These are phyloP conservation scores for Sclerotinia trifoliorum DNA, from an alignment of 2,329 filamentous ascomycete genomes.

Conservation along the genomic window DNA sequence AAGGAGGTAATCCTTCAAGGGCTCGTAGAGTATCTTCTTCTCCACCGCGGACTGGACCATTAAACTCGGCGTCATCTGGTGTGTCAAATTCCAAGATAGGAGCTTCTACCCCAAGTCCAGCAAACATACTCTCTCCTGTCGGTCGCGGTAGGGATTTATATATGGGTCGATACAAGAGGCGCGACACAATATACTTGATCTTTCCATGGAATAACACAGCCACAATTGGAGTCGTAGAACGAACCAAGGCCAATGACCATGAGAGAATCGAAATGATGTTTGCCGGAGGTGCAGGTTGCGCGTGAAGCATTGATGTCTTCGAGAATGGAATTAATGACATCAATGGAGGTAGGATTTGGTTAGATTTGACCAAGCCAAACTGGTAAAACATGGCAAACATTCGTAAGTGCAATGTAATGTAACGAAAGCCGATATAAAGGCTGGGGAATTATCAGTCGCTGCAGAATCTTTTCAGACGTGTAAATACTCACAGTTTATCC, in stretches of 20 bases:
- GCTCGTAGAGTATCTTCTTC: constrained; percentile 37
- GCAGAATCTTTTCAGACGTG: not conserved
- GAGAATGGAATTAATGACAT: constrained; percentile 34
- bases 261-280: constrained; percentile 24
- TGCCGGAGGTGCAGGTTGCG: constrained; percentile 26
- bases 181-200: constrained; percentile 31
- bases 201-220: constrained; percentile 32
- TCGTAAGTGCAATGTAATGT: constrained; percentile 36
- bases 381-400: constrained; percentile 40
- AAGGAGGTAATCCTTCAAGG: constrained; percentile 36
- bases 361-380: constrained; percentile 33
- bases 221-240: constrained; percentile 33
- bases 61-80: constrained; percentile 28
- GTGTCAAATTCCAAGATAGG: constrained; percentile 32
- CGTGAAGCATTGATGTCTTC: constrained; percentile 33
- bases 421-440: constrained; percentile 30
- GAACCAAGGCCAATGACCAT: constrained; percentile 27
- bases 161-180: constrained; percentile 35
- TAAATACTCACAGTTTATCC: constrained; percentile 26
- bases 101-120: constrained; percentile 26
- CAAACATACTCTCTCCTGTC: constrained; percentile 36
- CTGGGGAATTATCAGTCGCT: constrained; percentile 30
- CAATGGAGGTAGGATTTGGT: constrained; percentile 8
- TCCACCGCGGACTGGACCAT: constrained; percentile 23
- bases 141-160: constrained; percentile 38